These are phyloP conservation scores for Xylariaceae sp. DNA, from an alignment of 2,329 filamentous ascomycete species.

Conservation along the genomic window DNA sequence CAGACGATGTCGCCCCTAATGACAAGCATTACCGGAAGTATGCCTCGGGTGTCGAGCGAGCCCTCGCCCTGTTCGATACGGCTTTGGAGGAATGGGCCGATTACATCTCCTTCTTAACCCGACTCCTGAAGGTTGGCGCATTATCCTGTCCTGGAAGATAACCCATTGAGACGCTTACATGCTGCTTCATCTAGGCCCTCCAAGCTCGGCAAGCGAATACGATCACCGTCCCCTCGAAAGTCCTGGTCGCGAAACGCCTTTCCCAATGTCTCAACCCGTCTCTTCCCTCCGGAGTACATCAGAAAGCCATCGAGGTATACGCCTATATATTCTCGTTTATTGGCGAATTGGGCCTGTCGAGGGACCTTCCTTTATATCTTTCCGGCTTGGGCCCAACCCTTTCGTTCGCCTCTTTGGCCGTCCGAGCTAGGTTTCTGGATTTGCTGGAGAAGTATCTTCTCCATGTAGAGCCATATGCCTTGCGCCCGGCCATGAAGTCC, in stretches of 20 bases:
- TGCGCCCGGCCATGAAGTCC: constrained; percentile 85
- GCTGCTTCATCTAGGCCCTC: constrained; percentile 57
- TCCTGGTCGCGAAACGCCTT: constrained; percentile 78
- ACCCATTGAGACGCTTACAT: constrained; percentile 24
- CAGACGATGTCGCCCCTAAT: constrained; percentile 53
- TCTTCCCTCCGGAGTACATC: constrained; percentile 91
- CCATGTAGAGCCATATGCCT: constrained; percentile 59
- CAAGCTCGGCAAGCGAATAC: constrained; percentile 75
- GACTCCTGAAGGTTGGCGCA: constrained; percentile 70
- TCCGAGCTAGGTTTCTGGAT: constrained; percentile 78
- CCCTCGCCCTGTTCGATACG: constrained; percentile 84
- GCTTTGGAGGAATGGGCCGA: constrained; percentile 97
- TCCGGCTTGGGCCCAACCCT: constrained; percentile 84
- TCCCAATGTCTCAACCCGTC: constrained; percentile 93
- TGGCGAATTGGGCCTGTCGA: constrained; percentile 71
- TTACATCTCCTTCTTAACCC: constrained; percentile 94
- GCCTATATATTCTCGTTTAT: constrained; percentile 82
- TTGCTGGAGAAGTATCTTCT: constrained; percentile 79
- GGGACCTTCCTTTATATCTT: constrained; percentile 80
- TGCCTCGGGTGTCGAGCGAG: constrained; percentile 79
- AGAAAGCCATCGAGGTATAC: constrained; percentile 95
- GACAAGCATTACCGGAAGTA: constrained; percentile 79
- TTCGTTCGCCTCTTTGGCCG: constrained; percentile 89
- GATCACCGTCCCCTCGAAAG: constrained; percentile 72
- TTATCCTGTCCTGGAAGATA: not conserved